Evolutionary conservation across 1,284 basidiomycete genomes (phyloP).

Genomic region (Bjerkandera adusta): DNA sequence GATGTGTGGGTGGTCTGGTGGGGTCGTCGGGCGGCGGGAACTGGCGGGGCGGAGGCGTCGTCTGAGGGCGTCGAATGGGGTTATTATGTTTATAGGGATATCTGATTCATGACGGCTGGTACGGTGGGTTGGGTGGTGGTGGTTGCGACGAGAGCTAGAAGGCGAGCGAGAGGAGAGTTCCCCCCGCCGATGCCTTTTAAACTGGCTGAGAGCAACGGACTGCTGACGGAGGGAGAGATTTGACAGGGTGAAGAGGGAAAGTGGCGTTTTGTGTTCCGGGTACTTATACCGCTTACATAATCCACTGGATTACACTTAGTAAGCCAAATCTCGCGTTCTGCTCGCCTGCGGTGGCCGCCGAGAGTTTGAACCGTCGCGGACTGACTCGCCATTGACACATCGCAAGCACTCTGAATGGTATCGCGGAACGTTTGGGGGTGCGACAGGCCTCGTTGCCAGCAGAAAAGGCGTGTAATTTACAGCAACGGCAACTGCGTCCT

Average conservation of each 20-base stretch:
- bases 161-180: constrained; percentile 29
- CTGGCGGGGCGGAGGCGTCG: constrained; percentile 18
- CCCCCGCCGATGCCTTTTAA: constrained; percentile 29
- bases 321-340: too few relatives aligned
- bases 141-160: constrained; percentile 18
- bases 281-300: constrained; percentile 19
- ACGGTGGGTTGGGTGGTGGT: constrained; percentile 21
- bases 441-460: constrained; percentile 9
- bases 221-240: constrained; percentile 18
- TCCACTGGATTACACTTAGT: constrained; percentile 6
- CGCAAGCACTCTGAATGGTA: neutral
- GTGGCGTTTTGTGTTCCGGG: constrained; percentile 12
- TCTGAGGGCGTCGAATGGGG: constrained; percentile 12
- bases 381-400: constrained; percentile 4
- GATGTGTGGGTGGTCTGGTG: constrained; percentile 12
- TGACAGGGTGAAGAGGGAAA: constrained; percentile 17
- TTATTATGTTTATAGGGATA: constrained; percentile 33
- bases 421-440: constrained; percentile 13
- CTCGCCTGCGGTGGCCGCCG: too few relatives aligned
- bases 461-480: constrained; percentile 8
- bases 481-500: constrained; percentile 6
- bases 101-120: constrained; percentile 33
- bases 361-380: neutral
- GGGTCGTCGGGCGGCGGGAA: constrained; percentile 17
- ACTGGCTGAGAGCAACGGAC: constrained; percentile 18